Evolutionary conservation across 192 early-diverging fungal genomes (phyloP).

Genomic region (Obelidium mucronatum): DNA sequence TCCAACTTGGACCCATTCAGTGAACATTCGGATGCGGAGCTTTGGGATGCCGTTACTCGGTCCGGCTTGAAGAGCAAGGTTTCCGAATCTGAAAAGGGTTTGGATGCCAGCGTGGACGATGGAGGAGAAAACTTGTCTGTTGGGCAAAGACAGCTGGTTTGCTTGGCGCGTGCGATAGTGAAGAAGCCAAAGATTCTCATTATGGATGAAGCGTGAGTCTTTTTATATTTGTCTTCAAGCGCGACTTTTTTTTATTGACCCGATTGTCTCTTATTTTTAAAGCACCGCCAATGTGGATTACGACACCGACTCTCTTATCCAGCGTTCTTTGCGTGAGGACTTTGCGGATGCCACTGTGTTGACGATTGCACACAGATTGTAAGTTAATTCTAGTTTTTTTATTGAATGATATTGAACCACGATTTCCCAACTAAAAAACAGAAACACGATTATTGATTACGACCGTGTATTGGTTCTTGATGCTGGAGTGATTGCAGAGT

Average conservation of each 20-base stretch:
- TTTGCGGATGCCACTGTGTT: conserved; percentile 57
- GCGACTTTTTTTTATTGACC: conserved; percentile 5
- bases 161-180: conserved; percentile 63
- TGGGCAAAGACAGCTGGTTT: conserved; percentile 70
- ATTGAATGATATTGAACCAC: too few species aligned
- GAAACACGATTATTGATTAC: conserved; percentile 46
- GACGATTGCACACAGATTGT: conserved; percentile 57
- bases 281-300: conserved; percentile 55
- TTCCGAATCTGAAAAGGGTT: conserved; percentile 45
- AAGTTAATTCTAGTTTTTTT: conserved; percentile 25
- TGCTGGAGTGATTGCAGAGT: conserved; percentile 80
- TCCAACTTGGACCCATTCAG: conserved; percentile 77
- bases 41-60: conserved; percentile 72
- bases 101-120: conserved; percentile 75
- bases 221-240: background rate
- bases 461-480: conserved; percentile 64
- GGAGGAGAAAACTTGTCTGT: conserved; percentile 87
- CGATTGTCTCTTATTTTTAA: conserved; percentile 48
- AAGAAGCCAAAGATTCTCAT: conserved; percentile 56
- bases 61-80: conserved; percentile 57
- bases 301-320: conserved; percentile 57
- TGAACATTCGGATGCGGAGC: conserved; percentile 64
- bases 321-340: conserved; percentile 50
- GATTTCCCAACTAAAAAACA: background rate
- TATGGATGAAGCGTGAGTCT: conserved; percentile 37